Conservation (phyloP, 2,329 filamentous ascomycete species). For the Cladophialophora carrionii region DNA sequence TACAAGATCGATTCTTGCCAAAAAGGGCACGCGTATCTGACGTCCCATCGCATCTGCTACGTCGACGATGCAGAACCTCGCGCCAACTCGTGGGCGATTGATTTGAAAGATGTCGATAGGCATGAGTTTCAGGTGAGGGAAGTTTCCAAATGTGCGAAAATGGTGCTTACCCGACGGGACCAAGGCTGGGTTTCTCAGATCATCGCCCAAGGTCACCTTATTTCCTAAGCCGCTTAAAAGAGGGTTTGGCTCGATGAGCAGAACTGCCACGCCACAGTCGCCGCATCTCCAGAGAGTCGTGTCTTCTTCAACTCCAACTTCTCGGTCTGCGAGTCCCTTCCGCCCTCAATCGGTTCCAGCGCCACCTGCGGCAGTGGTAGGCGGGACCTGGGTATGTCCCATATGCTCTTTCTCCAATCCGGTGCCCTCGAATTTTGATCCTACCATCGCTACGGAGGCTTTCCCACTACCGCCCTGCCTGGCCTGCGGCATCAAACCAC, state of each 20-base stretch:
- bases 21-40: conserved; percentile 94
- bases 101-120: conserved; percentile 87
- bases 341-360: conserved; percentile 44
- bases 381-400: conserved; percentile 88
- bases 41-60: conserved; percentile 93
- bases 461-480: conserved; percentile 84
- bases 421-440: conserved; percentile 91
- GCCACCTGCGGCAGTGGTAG: conserved; percentile 44
- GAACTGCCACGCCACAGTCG: conserved; percentile 47
- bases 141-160: conserved; percentile 3
- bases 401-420: conserved; percentile 96
- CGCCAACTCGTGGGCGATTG: conserved; percentile 79
- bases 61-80: conserved; percentile 86
- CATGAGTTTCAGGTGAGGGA: conserved; percentile 78
- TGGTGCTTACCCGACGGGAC: conserved; percentile 31
- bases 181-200: conserved; percentile 88
- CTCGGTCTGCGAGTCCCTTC: conserved; percentile 41
- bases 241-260: conserved; percentile 59
- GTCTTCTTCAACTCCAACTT: conserved; percentile 41
- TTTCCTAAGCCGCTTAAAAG: conserved; percentile 78
- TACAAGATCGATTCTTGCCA: conserved; percentile 93
- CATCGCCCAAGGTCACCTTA: conserved; percentile 88
- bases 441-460: conserved; percentile 74
- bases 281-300: conserved; percentile 31
- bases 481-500: conserved; percentile 91